These are phyloP conservation scores for Aspergillus sp. DNA, from an alignment of 2,329 filamentous ascomycete species.

Conservation along the genomic window DNA sequence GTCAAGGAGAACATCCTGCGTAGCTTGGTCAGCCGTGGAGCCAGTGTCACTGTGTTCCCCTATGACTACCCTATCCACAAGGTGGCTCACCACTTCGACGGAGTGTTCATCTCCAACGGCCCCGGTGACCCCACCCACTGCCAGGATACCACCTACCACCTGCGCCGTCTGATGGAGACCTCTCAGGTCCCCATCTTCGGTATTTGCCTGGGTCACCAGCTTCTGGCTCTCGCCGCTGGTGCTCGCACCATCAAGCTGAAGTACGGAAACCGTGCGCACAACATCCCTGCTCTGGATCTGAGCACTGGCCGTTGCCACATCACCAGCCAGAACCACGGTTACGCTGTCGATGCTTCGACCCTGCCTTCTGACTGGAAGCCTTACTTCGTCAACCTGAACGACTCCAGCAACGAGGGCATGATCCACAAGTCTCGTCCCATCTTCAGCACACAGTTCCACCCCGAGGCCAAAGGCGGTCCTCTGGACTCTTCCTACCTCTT, in stretches of 20 bases:
- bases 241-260: conserved; percentile 95
- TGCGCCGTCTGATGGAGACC: conserved; percentile 84
- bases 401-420: conserved; percentile 96
- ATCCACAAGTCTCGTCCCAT: conserved; percentile 95
- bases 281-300: conserved; percentile 92
- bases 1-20: conserved; percentile 99
- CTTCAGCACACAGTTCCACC: conserved; percentile 98
- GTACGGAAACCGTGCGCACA: conserved; percentile 98
- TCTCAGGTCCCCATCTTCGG: conserved; percentile 94
- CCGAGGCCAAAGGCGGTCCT: conserved; percentile 94
- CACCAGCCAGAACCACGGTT: conserved; percentile 97
- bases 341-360: conserved; percentile 84
- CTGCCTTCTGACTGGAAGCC: conserved; percentile 88
- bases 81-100: conserved; percentile 95
- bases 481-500: conserved; percentile 96
- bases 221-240: conserved; percentile 84
- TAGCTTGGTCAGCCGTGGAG: conserved; percentile 85
- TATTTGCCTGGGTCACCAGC: conserved; percentile 96
- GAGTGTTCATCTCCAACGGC: conserved; percentile 98
- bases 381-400: conserved; percentile 98
- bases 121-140: conserved; percentile 98
- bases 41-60: conserved; percentile 90
- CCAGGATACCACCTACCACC: conserved; percentile 89
- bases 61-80: conserved; percentile 98
- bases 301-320: conserved; percentile 98